phyloP scores from a whole-genome alignment of 2,329 filamentous ascomycete species.

The Trichoderma asperellum region DNA sequence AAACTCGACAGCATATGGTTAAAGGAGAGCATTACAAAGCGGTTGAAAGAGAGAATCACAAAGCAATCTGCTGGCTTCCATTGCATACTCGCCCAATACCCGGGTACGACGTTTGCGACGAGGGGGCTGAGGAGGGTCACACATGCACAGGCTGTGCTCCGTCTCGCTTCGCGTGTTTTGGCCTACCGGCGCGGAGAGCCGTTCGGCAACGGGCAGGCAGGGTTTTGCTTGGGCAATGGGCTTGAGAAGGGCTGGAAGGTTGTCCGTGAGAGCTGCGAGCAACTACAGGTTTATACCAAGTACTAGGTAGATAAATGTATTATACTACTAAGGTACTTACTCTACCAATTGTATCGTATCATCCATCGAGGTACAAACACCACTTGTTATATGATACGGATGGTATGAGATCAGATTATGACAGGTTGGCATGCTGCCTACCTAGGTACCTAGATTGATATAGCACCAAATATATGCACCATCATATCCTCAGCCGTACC shows the following conservation, averaged over 20 bases:
- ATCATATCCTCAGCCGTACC: background rate
- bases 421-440: background rate
- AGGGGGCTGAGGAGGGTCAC: constrained; percentile 7
- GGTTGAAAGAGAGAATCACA: background rate
- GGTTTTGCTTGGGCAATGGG: background rate
- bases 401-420: background rate
- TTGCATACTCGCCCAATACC: background rate
- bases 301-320: background rate
- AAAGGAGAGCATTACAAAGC: too few species aligned
- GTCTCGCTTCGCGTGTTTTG: constrained; percentile 26
- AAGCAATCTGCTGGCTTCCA: background rate
- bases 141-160: constrained; percentile 22
- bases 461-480: background rate
- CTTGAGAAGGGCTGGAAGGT: background rate
- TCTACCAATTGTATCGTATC: background rate
- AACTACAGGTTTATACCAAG: background rate
- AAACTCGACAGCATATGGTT: too few species aligned
- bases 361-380: background rate
- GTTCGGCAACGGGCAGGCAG: background rate
- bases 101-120: constrained; percentile 3
- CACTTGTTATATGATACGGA: too few species aligned
- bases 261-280: background rate
- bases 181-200: constrained; percentile 15
- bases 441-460: background rate
- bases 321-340: too few species aligned